These are phyloP conservation scores for Camelina hispida DNA, from an alignment of 345 rosid genomes.

Conservation along the genomic window DNA sequence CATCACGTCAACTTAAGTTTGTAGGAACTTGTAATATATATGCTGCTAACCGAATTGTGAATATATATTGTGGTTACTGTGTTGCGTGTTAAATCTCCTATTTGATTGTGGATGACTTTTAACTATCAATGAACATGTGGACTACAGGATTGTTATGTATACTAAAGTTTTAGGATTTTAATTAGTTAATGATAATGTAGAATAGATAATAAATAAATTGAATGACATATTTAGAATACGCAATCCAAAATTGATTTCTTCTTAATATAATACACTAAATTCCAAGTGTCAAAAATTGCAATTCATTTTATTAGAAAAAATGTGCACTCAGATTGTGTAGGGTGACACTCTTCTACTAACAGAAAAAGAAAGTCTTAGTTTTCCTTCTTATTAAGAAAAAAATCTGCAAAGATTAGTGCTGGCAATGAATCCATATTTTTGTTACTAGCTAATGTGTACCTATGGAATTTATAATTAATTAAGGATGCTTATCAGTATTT, in stretches of 20 bases:
- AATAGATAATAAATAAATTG: background rate
- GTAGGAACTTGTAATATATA: background rate
- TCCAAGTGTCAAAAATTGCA: constrained; percentile 20
- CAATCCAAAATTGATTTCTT: constrained; percentile 4
- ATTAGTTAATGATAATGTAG: background rate
- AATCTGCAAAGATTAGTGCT: constrained; percentile 14
- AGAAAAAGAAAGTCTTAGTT: background rate
- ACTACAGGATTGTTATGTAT: constrained; percentile 10
- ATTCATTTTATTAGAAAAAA: background rate
- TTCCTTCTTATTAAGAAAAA: background rate
- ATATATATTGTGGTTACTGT: background rate
- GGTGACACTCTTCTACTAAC: constrained; percentile 20
- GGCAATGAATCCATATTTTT: constrained; percentile 1
- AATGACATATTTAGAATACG: constrained; percentile 3
- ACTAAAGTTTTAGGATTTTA: background rate
- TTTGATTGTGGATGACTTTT: background rate
- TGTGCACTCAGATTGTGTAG: background rate
- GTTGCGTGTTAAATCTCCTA: constrained; percentile 9
- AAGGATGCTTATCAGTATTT: constrained; percentile 1
- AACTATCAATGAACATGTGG: background rate
- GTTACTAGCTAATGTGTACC: background rate
- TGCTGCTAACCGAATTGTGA: background rate
- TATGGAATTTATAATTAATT: background rate
- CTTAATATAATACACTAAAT: constrained; percentile 4
- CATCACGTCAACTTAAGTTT: background rate